A percentile compares a stretch with the other conserved stretches of the same genome.
Evolutionary conservation across 2,329 filamentous ascomycete species (phyloP).

Genomic region (Apiospora aurea): DNA sequence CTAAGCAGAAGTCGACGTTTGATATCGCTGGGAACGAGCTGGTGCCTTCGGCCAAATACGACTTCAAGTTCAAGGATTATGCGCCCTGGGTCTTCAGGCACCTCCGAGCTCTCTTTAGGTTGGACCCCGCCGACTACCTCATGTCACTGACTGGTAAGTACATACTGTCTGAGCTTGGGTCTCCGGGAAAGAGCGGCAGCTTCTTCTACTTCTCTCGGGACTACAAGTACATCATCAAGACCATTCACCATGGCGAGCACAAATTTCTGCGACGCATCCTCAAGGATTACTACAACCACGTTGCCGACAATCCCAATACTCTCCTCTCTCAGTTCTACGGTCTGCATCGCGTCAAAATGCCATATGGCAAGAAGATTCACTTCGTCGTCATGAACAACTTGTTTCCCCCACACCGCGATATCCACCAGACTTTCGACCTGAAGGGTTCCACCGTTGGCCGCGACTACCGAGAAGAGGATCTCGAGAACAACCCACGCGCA

Average conservation of each 20-base stretch:
- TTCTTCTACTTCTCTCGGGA: constrained; percentile 99
- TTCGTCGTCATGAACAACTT: constrained; percentile 99
- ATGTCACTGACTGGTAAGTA: constrained; percentile 99
- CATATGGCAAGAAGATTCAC: constrained; percentile 97
- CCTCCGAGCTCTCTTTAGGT: constrained; percentile 83
- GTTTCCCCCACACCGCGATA: constrained; percentile 95
- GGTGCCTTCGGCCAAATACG: constrained; percentile 97
- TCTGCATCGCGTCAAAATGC: constrained; percentile 96
- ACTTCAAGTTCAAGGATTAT: constrained; percentile 99
- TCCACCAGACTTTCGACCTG: constrained; percentile 94
- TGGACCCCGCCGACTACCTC: constrained; percentile 96
- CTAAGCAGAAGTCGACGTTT: constrained; percentile 97
- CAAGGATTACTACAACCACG: constrained; percentile 92
- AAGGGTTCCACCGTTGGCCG: constrained; percentile 96
- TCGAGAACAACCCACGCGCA: constrained; percentile 87
- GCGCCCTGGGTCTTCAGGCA: constrained; percentile 99
- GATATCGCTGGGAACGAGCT: constrained; percentile 98
- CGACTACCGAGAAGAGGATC: constrained; percentile 86
- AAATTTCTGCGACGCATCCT: constrained; percentile 85
- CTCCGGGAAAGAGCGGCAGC: constrained; percentile 96
- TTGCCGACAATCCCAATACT: constrained; percentile 93
- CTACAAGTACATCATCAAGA: constrained; percentile 99
- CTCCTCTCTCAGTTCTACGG: constrained; percentile 98
- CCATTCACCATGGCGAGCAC: constrained; percentile 94
- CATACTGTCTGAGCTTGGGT: constrained; percentile 95